These are phyloP conservation scores for Bruguiera gymnorhiza DNA, from an alignment of 345 rosid genomes.

Conservation along the genomic window DNA sequence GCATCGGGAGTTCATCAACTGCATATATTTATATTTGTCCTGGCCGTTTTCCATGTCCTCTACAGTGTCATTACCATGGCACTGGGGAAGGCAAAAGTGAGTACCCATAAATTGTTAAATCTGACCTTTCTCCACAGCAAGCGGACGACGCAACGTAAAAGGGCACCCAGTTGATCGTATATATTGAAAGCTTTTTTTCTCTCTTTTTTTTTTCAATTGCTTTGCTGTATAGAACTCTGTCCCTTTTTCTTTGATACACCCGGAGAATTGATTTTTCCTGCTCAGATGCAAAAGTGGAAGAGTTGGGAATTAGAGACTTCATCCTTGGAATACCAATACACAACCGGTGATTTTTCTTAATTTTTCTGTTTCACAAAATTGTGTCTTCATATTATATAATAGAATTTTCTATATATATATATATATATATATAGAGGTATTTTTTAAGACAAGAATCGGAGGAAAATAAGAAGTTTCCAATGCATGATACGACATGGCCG, in stretches of 20 bases:
- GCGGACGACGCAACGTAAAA: no score
- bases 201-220: no score
- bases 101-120: not conserved
- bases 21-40: conserved; percentile 46
- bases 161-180: no score
- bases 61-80: conserved; percentile 37
- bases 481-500: no score
- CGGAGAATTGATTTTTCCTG: not conserved
- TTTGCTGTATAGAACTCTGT: no score
- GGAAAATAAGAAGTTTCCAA: no score
- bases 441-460: no score
- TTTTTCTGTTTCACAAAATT: no score
- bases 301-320: conserved; percentile 44
- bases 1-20: conserved; percentile 41
- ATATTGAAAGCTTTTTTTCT: no score
- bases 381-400: not conserved
- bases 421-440: not conserved
- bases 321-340: conserved; percentile 41
- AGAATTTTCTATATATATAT: no score
- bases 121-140: no score
- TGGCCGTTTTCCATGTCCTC: conserved; percentile 41
- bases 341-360: conserved; percentile 28
- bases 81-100: conserved; percentile 43
- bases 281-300: conserved; percentile 45
- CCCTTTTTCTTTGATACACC: no score